Conservation (phyloP, 2,329 filamentous ascomycete genomes). For the Pseudogymnoascus pannorum region DNA sequence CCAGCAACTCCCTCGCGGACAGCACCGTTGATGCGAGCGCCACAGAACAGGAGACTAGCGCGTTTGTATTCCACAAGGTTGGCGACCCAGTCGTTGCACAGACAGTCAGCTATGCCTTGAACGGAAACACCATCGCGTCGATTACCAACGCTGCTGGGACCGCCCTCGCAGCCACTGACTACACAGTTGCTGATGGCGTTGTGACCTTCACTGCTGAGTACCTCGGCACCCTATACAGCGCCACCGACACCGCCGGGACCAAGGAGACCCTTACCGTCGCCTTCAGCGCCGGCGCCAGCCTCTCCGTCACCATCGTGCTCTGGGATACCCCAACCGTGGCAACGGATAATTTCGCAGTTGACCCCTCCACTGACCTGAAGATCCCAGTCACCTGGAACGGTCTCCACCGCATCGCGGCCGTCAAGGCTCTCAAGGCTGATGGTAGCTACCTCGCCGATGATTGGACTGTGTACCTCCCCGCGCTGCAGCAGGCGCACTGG, state of each 20-base stretch:
- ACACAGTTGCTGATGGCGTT: conserved; percentile 36
- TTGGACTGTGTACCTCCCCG: conserved; percentile 47
- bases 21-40: conserved; percentile 42
- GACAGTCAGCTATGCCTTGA: conserved; percentile 43
- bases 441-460: conserved; percentile 46
- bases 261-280: conserved; percentile 43
- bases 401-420: conserved; percentile 40
- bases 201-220: conserved; percentile 43
- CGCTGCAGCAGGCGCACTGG: conserved; percentile 42
- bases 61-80: conserved; percentile 47
- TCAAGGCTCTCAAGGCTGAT: conserved; percentile 42
- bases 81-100: conserved; percentile 37
- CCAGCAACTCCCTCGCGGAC: conserved; percentile 43
- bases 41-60: conserved; percentile 41
- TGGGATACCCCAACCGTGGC: conserved; percentile 39
- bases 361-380: conserved; percentile 25
- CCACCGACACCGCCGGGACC: conserved; percentile 36
- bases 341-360: conserved; percentile 13
- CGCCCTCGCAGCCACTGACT: conserved; percentile 37
- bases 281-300: conserved; percentile 44
- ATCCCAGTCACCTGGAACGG: conserved; percentile 49
- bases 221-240: conserved; percentile 37
- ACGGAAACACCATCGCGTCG: conserved; percentile 43
- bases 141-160: conserved; percentile 33
- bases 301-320: conserved; percentile 42